Base-by-base conservation (phyloP, 257 asterid genomes). In the Anisodus tanguticus region DNA sequence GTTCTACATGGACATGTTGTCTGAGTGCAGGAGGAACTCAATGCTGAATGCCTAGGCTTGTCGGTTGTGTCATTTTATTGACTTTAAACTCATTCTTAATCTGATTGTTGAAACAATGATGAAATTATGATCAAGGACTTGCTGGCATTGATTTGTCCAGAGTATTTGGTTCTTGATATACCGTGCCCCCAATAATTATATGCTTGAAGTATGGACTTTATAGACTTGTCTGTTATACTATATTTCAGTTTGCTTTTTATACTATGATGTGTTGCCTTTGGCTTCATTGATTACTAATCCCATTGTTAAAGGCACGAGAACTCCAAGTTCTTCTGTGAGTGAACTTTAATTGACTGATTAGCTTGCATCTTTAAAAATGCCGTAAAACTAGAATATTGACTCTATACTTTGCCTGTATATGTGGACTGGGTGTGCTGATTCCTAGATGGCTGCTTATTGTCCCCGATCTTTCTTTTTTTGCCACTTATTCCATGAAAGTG, bases 1-100 rank as follows among this genome's bases (percentile, higher is more conserved):
- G 70, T 72, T 87, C 84, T 87, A 84, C 63, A 87, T 84, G 87
- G 87, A 87, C 19, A 84, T 84, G 87, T 54, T 87, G 76, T 87
- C 89, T 6, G 84, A 87, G 43, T 87, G 89, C 85, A 83, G 76
- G 83, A 74, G 83, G 67, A 87, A 67, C 84, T 70, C 89, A 11
- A 68, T 62, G 58, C 51, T 82, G 82, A 66, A 59, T 66, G 82
- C 84, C 1, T 86, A 66, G 64, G 64, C 39, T 41, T 81, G 10
- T 82, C 64, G 49, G 17, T 82, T 49, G 76, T 9, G 31, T 39
- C 17, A 66, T 15, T 68, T 51, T 45, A 7, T 12, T 8, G 64
- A 26, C 19, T 51, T 82, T 49, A 3, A 63, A 69, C 53, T 81
- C 41, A 22, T 68, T 47, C 22, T 45, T 54, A 6, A 35, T 81